Conservation (phyloP, 2,329 filamentous ascomycete species). For the Oidium heveae region DNA sequence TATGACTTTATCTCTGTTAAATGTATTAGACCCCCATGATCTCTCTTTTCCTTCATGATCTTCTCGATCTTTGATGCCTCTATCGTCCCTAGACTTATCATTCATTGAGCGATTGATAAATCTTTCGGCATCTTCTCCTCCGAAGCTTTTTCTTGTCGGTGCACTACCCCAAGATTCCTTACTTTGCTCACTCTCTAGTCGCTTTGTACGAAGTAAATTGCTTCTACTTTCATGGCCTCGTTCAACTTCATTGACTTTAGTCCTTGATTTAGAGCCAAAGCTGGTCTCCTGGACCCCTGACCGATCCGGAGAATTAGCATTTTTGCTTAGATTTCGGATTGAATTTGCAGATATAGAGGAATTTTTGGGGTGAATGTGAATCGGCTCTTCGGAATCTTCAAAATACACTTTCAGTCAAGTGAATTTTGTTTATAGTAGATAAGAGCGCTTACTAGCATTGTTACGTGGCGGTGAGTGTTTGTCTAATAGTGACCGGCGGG, state of each 20-base stretch:
- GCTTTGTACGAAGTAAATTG: constrained; percentile 23
- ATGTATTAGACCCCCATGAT: constrained; percentile 24
- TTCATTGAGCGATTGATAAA: constrained; percentile 40
- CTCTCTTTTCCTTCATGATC: constrained; percentile 27
- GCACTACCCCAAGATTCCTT: constrained; percentile 51
- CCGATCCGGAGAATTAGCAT: constrained; percentile 19
- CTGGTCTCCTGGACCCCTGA: constrained; percentile 29
- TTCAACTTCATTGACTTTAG: constrained; percentile 25
- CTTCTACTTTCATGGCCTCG: constrained; percentile 23
- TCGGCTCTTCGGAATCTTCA: constrained; percentile 50
- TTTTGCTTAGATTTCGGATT: constrained; percentile 18
- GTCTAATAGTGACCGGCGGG: constrained; percentile 25
- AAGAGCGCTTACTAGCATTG: constrained; percentile 24
- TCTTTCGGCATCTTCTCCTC: constrained; percentile 44
- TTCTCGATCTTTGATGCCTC: constrained; percentile 24
- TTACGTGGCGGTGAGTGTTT: constrained; percentile 27
- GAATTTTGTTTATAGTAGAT: background rate
- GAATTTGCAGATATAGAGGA: constrained; percentile 57
- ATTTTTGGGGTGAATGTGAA: constrained; percentile 64
- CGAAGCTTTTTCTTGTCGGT: constrained; percentile 49
- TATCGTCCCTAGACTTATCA: constrained; percentile 18
- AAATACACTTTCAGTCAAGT: constrained; percentile 3
- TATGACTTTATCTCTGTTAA: constrained; percentile 24
- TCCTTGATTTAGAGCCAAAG: constrained; percentile 30
- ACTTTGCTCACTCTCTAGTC: constrained; percentile 30